A percentile compares a stretch with the other conserved stretches of the same genome.
Conservation (phyloP, 2,329 filamentous ascomycete species). For the Ophiostoma triangulosporum region DNA sequence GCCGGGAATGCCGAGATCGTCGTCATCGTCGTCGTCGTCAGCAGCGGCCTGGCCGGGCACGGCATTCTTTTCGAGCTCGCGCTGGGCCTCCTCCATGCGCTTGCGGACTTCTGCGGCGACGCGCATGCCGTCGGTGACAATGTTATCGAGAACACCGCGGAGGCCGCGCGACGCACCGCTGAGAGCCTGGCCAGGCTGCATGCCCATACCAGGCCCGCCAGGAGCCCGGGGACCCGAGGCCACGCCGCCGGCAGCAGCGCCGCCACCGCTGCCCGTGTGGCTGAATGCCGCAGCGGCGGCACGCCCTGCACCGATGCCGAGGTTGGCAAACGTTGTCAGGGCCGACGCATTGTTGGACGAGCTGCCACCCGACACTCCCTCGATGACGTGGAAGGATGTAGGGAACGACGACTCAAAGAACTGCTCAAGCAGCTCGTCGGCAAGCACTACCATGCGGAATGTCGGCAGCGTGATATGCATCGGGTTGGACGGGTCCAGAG, state of each 20-base stretch:
- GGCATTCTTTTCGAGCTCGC: slow-evolving; percentile 75
- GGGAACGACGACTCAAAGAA: slow-evolving; percentile 97
- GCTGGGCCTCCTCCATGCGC: slow-evolving; percentile 90
- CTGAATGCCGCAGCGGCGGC: slow-evolving; percentile 28
- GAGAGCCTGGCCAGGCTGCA: slow-evolving; percentile 6
- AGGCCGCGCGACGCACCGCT: slow-evolving; percentile 58
- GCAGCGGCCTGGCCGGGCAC: slow-evolving; percentile 49
- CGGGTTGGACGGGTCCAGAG: slow-evolving; percentile 83
- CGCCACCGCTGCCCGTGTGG: slow-evolving; percentile 18
- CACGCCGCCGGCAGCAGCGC: slow-evolving; percentile 30
- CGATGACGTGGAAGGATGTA: slow-evolving; percentile 77
- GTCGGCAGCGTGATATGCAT: slow-evolving; percentile 93
- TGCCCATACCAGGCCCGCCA: no score
- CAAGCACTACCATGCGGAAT: slow-evolving; percentile 96
- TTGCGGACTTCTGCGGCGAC: slow-evolving; percentile 85
- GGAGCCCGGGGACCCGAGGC: not conserved
- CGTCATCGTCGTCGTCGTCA: slow-evolving; percentile 41
- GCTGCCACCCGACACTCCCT: slow-evolving; percentile 31
- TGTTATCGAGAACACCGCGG: slow-evolving; percentile 87
- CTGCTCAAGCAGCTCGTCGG: slow-evolving; percentile 86
- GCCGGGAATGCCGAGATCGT: slow-evolving; percentile 14
- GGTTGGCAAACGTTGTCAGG: slow-evolving; percentile 73
- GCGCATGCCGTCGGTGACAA: slow-evolving; percentile 93
- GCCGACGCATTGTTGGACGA: slow-evolving; percentile 44
- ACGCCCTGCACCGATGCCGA: slow-evolving; percentile 29